Evolutionary conservation across 371 early-diverging fungal species (phyloP).

Genomic region (Mortierella sp.): DNA sequence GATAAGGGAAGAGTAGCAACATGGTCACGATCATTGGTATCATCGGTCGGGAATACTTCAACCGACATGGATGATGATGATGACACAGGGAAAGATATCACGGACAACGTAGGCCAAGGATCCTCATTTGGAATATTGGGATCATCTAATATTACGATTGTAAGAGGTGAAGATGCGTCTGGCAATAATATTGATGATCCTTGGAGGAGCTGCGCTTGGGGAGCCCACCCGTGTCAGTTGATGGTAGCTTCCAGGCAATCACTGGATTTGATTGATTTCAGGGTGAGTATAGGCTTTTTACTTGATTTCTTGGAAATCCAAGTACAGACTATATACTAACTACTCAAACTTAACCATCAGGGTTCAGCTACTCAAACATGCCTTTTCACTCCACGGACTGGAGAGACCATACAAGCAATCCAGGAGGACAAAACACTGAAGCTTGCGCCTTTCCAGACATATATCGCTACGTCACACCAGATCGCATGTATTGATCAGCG

Average conservation of each 20-base stretch:
- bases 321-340: not conserved
- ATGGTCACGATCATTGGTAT: slow-evolving; percentile 21
- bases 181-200: slow-evolving; percentile 11
- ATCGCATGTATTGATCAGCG: slow-evolving; percentile 51
- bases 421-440: slow-evolving; percentile 23
- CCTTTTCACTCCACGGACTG: slow-evolving; percentile 16
- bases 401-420: slow-evolving; percentile 31
- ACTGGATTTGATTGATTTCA: slow-evolving; percentile 30
- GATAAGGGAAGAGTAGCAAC: slow-evolving; percentile 35
- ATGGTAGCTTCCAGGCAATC: slow-evolving; percentile 31
- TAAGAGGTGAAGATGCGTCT: slow-evolving; percentile 15
- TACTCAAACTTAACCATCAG: slow-evolving; percentile 7
- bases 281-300: slow-evolving; percentile 23
- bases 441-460: slow-evolving; percentile 38
- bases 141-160: not conserved
- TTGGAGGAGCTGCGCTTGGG: slow-evolving; percentile 45
- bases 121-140: not conserved
- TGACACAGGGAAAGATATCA: not conserved
- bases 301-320: too few species aligned
- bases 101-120: not conserved
- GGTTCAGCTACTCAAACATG: not conserved
- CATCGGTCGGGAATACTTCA: not conserved
- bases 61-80: not conserved
- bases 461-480: slow-evolving; percentile 42
- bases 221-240: slow-evolving; percentile 35